These are phyloP conservation scores for Curvularia sp. DNA, from an alignment of 2,329 filamentous ascomycete genomes.

Conservation along the genomic window DNA sequence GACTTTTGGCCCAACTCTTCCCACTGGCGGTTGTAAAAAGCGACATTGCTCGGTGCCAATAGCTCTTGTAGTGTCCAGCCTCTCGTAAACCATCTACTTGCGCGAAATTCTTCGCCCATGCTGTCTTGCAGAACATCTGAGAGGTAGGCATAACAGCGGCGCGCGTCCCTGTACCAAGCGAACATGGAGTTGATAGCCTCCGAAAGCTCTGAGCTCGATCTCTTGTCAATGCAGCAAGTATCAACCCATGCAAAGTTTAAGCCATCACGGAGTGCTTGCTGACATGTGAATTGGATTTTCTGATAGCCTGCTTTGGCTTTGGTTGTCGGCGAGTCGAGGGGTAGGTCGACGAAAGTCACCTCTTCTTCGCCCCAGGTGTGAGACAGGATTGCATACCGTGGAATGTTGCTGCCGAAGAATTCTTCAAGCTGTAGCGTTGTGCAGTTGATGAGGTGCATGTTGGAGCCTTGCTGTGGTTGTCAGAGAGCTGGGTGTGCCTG, in stretches of 20 bases:
- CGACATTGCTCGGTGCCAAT: not conserved
- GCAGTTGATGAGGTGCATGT: conserved; percentile 7
- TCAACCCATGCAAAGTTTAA: conserved; percentile 12
- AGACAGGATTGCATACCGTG: not conserved
- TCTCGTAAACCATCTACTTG: conserved; percentile 8
- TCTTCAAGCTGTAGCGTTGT: conserved; percentile 1
- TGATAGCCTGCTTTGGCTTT: not conserved
- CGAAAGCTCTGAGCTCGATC: conserved; percentile 11
- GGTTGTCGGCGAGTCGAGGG: not conserved
- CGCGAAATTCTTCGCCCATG: not conserved
- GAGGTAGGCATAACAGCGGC: conserved; percentile 14
- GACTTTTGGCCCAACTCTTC: not conserved
- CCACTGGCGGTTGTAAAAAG: not conserved
- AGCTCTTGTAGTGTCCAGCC: conserved; percentile 10
- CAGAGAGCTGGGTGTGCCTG: not conserved
- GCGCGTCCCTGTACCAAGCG: conserved; percentile 7
- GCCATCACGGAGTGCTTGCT: not conserved
- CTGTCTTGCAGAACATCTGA: not conserved
- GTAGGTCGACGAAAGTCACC: conserved; percentile 3
- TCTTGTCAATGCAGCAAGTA: conserved; percentile 18
- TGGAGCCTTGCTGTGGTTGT: not conserved
- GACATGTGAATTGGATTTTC: not conserved
- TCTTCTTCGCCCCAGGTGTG: conserved; percentile 5
- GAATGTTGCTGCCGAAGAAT: not conserved
- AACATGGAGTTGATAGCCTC: conserved; percentile 16